Conservation (phyloP, 1,284 basidiomycete genomes). For the Phylloporus sp. region DNA sequence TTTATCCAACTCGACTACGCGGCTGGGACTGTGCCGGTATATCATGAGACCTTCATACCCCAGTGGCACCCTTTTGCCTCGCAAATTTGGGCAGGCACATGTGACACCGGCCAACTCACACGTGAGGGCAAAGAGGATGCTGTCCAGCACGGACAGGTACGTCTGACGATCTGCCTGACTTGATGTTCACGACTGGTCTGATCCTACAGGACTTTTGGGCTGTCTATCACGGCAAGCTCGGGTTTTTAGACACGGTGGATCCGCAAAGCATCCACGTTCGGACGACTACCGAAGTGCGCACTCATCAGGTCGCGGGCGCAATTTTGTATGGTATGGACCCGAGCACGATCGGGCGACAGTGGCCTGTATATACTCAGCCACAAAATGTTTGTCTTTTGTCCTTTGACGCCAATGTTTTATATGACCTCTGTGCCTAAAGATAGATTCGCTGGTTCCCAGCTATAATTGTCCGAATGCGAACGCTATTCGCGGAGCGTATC, state of each 20-base stretch:
- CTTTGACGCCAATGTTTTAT: not conserved
- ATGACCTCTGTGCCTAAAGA: constrained; percentile 39
- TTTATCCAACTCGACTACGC: constrained; percentile 49
- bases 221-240: constrained; percentile 53
- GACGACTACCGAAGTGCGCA: constrained; percentile 55
- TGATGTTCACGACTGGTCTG: not conserved
- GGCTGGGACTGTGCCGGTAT: constrained; percentile 45
- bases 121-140: constrained; percentile 56
- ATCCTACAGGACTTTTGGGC: constrained; percentile 57
- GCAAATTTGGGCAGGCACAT: constrained; percentile 64
- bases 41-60: constrained; percentile 50
- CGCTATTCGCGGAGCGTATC: constrained; percentile 51
- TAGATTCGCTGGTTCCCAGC: constrained; percentile 58
- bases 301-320: constrained; percentile 60
- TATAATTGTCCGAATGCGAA: constrained; percentile 58
- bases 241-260: constrained; percentile 51
- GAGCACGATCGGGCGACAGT: constrained; percentile 42
- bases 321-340: constrained; percentile 60
- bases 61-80: constrained; percentile 54
- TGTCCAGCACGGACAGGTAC: constrained; percentile 55
- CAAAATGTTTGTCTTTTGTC: constrained; percentile 36
- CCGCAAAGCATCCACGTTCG: constrained; percentile 53
- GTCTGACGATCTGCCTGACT: not conserved
- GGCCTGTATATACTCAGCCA: constrained; percentile 55
- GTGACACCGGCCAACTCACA: constrained; percentile 62